Base-by-base conservation (phyloP, 176 grass and related monocot species). In the Juncus inflexus region DNA sequence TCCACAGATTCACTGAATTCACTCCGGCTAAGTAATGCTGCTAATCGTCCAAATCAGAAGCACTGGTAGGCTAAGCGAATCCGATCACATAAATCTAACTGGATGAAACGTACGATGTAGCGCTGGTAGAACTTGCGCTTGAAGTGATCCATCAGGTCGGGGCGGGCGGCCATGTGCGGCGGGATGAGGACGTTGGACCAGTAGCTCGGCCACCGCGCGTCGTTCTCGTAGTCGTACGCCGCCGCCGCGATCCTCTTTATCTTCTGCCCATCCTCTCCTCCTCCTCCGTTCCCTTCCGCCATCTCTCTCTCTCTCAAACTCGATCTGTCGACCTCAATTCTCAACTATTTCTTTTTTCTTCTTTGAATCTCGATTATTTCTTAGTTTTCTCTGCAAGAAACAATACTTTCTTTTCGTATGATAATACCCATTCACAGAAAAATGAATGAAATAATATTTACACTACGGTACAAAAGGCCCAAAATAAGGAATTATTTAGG, bases 101-200 rank as follows among this genome's bases (percentile, higher is more conserved):
- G 43, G 9, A 47, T 47, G 43, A 0, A 9, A 57, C 60, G 54
- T 64, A 86, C 79, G 61, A 86, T 74, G 85, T 75, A 82, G 14
- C 76, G 82, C 72, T 65, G 72, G 82, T 86, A 89, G 82, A 88
- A 83, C 79, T 80, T 95, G 64, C 80, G 79, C 73, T 80, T 81
- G 59, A 85, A 81, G 51, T 86, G 73, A 9, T 62, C 85, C 50
- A 78, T 60, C 64, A 80, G 68, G 60, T 72, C 55, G 49, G 76
- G 72, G 28, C 66, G 76, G 40, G 72, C 53, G 47, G 82, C 62
- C 76, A 80, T 81, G 79, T 83, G 61, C 1, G 76, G 65, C 42
- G 74, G 82, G 12, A 88, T 60, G 50, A 84, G 42, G 45, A 79
- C 66, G 77, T 79, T 83, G 13, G 64, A 65, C 56, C 69, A 82